phyloP scores from a whole-genome alignment of 352 stramenopile genomes.

The Phytopythium vexans region DNA sequence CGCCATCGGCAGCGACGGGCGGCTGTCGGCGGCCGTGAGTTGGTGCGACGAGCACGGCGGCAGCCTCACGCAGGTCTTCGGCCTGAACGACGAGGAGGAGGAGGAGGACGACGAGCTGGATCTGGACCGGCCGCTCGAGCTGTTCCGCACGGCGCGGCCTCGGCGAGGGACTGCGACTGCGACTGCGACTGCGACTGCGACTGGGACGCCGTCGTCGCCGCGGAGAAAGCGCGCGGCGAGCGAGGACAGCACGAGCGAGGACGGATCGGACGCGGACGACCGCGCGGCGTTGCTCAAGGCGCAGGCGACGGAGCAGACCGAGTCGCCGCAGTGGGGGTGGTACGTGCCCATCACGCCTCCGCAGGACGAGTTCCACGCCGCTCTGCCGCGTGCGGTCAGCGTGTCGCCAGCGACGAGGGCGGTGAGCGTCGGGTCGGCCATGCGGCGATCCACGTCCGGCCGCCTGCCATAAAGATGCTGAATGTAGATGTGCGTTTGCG shows the following conservation, averaged over 20 bases:
- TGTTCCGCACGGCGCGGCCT: neutral
- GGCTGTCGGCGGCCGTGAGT: constrained; percentile 63
- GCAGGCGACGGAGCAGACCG: constrained; percentile 30
- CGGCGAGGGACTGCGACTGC: constrained; percentile 12
- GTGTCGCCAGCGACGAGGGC: neutral
- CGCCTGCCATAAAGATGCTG: constrained; percentile 22
- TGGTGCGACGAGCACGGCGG: constrained; percentile 83
- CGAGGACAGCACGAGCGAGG: too few species aligned
- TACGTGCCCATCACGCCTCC: constrained; percentile 85
- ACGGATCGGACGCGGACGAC: constrained; percentile 15
- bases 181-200: constrained; percentile 5
- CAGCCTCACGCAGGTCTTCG: constrained; percentile 74
- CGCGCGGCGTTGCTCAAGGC: constrained; percentile 17
- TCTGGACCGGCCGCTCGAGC: constrained; percentile 4
- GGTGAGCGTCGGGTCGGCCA: constrained; percentile 1
- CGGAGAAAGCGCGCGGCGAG: too few species aligned
- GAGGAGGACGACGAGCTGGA: constrained; percentile 23
- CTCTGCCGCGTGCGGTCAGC: constrained; percentile 15
- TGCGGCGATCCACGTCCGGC: constrained; percentile 34
- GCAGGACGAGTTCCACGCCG: constrained; percentile 46
- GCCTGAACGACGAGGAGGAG: constrained; percentile 25
- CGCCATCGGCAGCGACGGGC: constrained; percentile 16
- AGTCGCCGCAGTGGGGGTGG: constrained; percentile 85
- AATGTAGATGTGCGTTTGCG: constrained; percentile 13
- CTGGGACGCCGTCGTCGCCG: neutral